phyloP scores from a whole-genome alignment of 257 asterid species.

The Forsythia suspensa region DNA sequence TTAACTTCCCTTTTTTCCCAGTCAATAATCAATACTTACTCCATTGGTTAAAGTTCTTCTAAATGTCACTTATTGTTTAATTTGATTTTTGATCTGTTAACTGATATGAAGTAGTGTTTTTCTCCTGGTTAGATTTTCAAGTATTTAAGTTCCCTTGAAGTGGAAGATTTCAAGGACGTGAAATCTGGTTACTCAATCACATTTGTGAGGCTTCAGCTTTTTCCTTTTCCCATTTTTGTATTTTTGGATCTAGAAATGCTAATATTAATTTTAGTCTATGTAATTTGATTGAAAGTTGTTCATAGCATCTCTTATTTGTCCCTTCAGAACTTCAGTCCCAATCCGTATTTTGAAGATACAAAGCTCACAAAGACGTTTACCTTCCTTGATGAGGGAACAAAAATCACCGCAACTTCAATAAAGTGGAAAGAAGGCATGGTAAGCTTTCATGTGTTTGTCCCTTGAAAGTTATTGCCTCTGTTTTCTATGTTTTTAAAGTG shows the following conservation, averaged over 20 bases:
- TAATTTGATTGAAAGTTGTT: slow-evolving; percentile 11
- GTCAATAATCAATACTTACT: neutral
- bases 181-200: slow-evolving; percentile 87
- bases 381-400: slow-evolving; percentile 84
- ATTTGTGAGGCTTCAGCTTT: slow-evolving; percentile 59
- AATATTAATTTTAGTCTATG: neutral
- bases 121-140: slow-evolving; percentile 64
- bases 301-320: slow-evolving; percentile 13
- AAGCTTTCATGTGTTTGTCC: slow-evolving; percentile 25
- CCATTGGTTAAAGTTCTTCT: neutral
- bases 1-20: neutral
- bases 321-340: slow-evolving; percentile 69
- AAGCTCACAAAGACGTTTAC: slow-evolving; percentile 80
- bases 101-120: neutral
- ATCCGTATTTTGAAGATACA: slow-evolving; percentile 79
- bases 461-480: slow-evolving; percentile 7
- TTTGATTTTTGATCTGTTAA: slow-evolving; percentile 10
- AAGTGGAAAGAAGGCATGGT: slow-evolving; percentile 96
- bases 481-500: slow-evolving; percentile 20
- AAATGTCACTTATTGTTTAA: neutral
- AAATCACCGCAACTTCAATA: slow-evolving; percentile 74
- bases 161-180: slow-evolving; percentile 88
- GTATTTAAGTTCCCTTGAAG: slow-evolving; percentile 77
- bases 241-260: neutral
- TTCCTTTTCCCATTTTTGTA: slow-evolving; percentile 1